Evolutionary conservation across 257 asterid species (phyloP).

Genomic region (Solanum bulbocastanum): DNA sequence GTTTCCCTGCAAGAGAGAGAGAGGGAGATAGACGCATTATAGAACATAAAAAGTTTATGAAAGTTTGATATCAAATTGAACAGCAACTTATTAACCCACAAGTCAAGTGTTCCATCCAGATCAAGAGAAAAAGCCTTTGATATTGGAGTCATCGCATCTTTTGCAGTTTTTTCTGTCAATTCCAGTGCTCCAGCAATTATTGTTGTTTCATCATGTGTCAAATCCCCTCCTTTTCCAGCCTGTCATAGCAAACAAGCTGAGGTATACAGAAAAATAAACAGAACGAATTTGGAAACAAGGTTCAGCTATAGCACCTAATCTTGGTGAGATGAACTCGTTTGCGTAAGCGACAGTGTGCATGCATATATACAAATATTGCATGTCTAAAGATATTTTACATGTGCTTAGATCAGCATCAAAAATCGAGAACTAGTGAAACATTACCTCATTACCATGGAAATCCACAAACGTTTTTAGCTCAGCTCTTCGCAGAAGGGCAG

Average conservation of each 20-base stretch:
- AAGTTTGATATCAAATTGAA: conserved; percentile 1
- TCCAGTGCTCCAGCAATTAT: conserved; percentile 95
- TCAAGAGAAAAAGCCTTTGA: conserved; percentile 94
- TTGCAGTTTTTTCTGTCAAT: conserved; percentile 83
- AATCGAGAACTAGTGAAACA: not conserved
- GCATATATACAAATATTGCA: not conserved
- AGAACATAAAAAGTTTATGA: not conserved
- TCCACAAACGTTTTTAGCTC: conserved; percentile 97
- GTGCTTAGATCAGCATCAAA: not conserved
- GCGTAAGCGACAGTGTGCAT: not conserved
- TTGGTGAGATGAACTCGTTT: not conserved
- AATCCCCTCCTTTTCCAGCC: conserved; percentile 99
- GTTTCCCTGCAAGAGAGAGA: conserved; percentile 51
- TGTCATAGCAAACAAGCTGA: conserved; percentile 14
- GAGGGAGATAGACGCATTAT: not conserved
- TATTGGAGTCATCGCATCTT: conserved; percentile 97
- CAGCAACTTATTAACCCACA: conserved; percentile 49
- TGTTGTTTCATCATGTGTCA: conserved; percentile 97
- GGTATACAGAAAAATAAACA: not conserved
- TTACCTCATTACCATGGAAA: conserved; percentile 97
- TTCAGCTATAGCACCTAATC: not conserved
- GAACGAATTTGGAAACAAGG: not conserved
- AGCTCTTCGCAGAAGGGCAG: conserved; percentile 86
- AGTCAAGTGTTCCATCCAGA: conserved; percentile 73
- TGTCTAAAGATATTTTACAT: not conserved